A percentile compares a stretch with the other conserved stretches of the same genome.
phyloP scores from a whole-genome alignment of 495 filamentous ascomycete genomes.

The Jackrogersella multiformis region DNA sequence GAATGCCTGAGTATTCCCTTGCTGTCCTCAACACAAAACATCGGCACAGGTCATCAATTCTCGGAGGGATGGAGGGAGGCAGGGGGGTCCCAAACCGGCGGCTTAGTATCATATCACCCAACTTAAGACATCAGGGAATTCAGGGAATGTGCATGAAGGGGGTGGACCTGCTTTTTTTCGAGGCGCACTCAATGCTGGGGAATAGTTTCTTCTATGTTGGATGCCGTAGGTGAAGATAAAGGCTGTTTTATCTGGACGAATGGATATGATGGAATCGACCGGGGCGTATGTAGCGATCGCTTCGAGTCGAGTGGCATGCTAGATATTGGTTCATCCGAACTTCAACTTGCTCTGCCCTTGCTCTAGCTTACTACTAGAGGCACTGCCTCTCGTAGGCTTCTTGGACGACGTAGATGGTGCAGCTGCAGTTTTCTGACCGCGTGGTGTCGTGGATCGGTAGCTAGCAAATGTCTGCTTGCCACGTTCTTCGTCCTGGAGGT shows the following conservation, averaged over 20 bases:
- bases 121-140: constrained; percentile 35
- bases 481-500: constrained; percentile 73
- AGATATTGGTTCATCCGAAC: constrained; percentile 65
- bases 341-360: constrained; percentile 79
- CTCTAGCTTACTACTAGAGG: constrained; percentile 64
- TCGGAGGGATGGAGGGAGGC: too few relatives aligned
- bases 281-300: constrained; percentile 38
- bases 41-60: constrained; percentile 31
- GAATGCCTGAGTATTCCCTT: constrained; percentile 18
- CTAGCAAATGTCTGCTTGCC: constrained; percentile 55
- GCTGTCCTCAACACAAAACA: constrained; percentile 21
- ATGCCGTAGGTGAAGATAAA: constrained; percentile 26
- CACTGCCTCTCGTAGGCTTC: constrained; percentile 41
- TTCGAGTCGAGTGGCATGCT: constrained; percentile 39
- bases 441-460: constrained; percentile 45
- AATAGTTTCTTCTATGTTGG: constrained; percentile 21
- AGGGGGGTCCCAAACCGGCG: constrained; percentile 25
- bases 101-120: constrained; percentile 31
- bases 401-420: constrained; percentile 44
- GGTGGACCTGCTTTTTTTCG: constrained; percentile 24
- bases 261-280: constrained; percentile 25
- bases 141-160: constrained; percentile 29
- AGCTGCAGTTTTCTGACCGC: constrained; percentile 47
- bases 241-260: constrained; percentile 37
- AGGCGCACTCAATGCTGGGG: constrained; percentile 23